Evolutionary conservation across 2,329 filamentous ascomycete genomes (phyloP).

Genomic region (Diplodia seriata): DNA sequence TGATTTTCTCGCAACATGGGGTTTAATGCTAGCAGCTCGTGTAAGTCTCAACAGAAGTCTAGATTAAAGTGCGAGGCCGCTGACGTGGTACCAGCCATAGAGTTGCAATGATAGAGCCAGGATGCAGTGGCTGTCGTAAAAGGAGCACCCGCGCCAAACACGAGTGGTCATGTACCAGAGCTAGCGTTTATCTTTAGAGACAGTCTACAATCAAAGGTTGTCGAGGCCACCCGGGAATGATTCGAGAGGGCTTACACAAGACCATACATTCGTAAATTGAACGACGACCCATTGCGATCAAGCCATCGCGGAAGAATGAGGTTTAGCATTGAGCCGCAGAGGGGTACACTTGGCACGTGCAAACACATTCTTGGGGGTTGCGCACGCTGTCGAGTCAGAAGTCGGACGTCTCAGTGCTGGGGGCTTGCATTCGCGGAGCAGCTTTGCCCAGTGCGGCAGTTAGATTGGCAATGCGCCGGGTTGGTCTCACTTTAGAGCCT

Average conservation of each 20-base stretch:
- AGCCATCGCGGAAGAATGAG: neutral
- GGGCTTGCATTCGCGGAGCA: conserved; percentile 11
- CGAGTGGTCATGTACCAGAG: conserved; percentile 49
- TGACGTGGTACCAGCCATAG: neutral
- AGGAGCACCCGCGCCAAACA: conserved; percentile 64
- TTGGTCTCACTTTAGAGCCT: neutral
- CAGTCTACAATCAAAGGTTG: neutral
- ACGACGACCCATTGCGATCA: too few relatives aligned
- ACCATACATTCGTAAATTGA: too few relatives aligned
- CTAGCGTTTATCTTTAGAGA: neutral
- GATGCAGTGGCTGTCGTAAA: conserved; percentile 49
- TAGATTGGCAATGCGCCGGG: conserved; percentile 9
- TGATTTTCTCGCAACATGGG: conserved; percentile 59
- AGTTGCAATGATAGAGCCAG: neutral
- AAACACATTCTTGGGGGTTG: neutral
- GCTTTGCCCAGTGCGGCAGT: conserved; percentile 20
- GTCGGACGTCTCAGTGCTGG: conserved; percentile 11
- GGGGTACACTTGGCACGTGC: conserved; percentile 12
- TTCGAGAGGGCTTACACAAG: too few relatives aligned
- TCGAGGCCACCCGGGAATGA: too few relatives aligned
- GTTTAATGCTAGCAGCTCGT: conserved; percentile 75
- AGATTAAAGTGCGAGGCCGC: conserved; percentile 12
- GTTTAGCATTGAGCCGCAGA: conserved; percentile 1
- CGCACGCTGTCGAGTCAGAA: conserved; percentile 13
- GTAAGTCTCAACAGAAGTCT: conserved; percentile 55